A percentile compares a stretch with the other conserved stretches of the same genome.
Conservation (phyloP, 768 basidiomycete genomes). For the Lanmaoa pseudosensibilis region DNA sequence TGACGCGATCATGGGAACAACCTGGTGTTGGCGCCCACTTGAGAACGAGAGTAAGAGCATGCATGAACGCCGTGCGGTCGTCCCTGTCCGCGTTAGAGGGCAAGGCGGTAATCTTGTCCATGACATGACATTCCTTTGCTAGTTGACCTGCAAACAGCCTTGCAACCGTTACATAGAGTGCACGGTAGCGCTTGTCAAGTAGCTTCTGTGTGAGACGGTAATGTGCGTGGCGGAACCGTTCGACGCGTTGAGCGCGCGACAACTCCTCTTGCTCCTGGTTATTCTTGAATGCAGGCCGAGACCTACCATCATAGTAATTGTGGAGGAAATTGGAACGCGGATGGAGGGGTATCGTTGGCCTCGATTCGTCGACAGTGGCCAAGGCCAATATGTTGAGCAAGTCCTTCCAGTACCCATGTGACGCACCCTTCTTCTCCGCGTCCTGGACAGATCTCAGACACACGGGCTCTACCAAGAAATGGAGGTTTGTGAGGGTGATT, state of each 20-base stretch:
- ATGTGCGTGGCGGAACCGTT: constrained; percentile 32
- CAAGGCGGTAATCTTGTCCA: constrained; percentile 39
- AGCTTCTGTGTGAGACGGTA: constrained; percentile 43
- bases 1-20: constrained; percentile 58
- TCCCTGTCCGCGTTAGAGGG: constrained; percentile 27
- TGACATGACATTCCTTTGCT: constrained; percentile 44
- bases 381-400: constrained; percentile 67
- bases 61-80: constrained; percentile 11
- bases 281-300: constrained; percentile 27
- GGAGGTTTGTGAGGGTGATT: constrained; percentile 67
- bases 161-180: constrained; percentile 62
- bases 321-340: constrained; percentile 27
- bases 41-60: constrained; percentile 50
- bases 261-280: constrained; percentile 27
- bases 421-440: constrained; percentile 2
- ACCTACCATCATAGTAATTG: constrained; percentile 14
- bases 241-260: constrained; percentile 17
- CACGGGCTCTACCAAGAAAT: constrained; percentile 50
- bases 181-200: constrained; percentile 50
- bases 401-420: constrained; percentile 78
- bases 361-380: constrained; percentile 53
- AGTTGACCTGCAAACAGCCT: constrained; percentile 59
- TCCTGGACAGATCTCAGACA: constrained; percentile 31
- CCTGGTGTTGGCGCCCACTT: constrained; percentile 73
- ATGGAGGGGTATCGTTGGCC: background rate